Conservation (phyloP, 2,329 filamentous ascomycete genomes). For the Cadophora gregata region DNA sequence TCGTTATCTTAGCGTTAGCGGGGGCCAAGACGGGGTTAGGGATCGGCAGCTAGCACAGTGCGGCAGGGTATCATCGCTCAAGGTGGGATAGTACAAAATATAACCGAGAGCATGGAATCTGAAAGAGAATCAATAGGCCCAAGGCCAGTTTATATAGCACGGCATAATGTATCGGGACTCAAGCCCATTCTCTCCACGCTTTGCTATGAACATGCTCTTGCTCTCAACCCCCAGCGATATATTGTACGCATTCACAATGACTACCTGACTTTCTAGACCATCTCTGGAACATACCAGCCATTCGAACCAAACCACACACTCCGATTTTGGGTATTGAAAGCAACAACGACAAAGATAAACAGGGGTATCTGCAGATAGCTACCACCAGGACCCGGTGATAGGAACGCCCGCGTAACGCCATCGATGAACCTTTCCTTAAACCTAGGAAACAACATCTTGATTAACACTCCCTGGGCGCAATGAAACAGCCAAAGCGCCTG, state of each 20-base stretch:
- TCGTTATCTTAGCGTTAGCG: constrained; percentile 4
- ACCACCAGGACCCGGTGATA: constrained; percentile 26
- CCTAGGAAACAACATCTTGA: background rate
- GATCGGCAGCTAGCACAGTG: constrained; percentile 11
- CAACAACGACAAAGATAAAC: constrained; percentile 24
- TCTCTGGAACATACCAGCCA: background rate
- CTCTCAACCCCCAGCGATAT: background rate
- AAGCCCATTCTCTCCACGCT: background rate
- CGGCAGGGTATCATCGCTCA: background rate
- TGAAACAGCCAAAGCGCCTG: background rate
- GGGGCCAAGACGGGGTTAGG: background rate
- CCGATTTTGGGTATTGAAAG: constrained; percentile 29
- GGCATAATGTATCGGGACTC: background rate
- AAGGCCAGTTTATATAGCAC: background rate
- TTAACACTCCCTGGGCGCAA: background rate
- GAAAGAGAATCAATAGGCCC: background rate
- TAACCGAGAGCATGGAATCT: background rate
- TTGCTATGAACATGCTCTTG: constrained; percentile 17
- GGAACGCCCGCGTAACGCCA: constrained; percentile 32
- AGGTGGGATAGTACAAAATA: background rate
- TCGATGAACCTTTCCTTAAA: constrained; percentile 3
- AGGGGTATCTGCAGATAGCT: constrained; percentile 33
- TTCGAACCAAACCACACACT: constrained; percentile 13
- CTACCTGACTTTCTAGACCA: background rate
- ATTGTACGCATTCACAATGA: constrained; percentile 23